Evolutionary conservation across 768 basidiomycete species (phyloP).

Genomic region (Tulasnella sp.): DNA sequence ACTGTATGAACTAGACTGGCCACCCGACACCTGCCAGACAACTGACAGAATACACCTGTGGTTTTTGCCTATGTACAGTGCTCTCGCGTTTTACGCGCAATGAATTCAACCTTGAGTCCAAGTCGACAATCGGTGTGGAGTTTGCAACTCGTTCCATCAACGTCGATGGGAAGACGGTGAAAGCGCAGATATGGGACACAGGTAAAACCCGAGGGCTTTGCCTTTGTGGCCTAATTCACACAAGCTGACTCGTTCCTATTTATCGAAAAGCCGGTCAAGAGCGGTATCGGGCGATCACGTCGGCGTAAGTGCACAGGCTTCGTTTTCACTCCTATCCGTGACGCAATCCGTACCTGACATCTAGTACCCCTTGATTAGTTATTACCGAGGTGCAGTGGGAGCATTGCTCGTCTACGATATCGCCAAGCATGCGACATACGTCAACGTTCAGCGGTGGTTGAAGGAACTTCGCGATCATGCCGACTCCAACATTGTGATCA

Average conservation of each 20-base stretch:
- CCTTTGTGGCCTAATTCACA: not conserved
- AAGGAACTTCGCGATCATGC: slow-evolving; percentile 96
- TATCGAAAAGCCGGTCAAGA: slow-evolving; percentile 35
- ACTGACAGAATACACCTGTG: too few species aligned
- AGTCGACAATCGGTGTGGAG: slow-evolving; percentile 98
- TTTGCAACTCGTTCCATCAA: slow-evolving; percentile 93
- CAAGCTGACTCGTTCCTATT: not conserved
- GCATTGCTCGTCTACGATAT: slow-evolving; percentile 92
- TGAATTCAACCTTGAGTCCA: slow-evolving; percentile 97
- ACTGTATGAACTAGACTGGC: slow-evolving; percentile 38
- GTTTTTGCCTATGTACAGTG: slow-evolving; percentile 40
- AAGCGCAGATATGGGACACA: slow-evolving; percentile 99
- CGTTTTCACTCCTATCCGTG: not conserved
- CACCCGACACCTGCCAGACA: too few species aligned
- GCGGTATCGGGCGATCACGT: slow-evolving; percentile 40
- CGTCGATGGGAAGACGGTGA: slow-evolving; percentile 94
- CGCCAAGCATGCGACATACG: slow-evolving; percentile 87
- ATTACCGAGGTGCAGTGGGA: slow-evolving; percentile 94
- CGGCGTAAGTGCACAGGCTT: slow-evolving; percentile 32
- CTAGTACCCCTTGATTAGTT: slow-evolving; percentile 38
- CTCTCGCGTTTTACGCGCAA: slow-evolving; percentile 99
- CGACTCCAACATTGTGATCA: slow-evolving; percentile 85
- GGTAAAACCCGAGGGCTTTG: slow-evolving; percentile 39
- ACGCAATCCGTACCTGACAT: not conserved
- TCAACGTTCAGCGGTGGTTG: slow-evolving; percentile 89